Evolutionary conservation across 2,329 filamentous ascomycete species (phyloP).

Genomic region (Mollisiaceae sp.): DNA sequence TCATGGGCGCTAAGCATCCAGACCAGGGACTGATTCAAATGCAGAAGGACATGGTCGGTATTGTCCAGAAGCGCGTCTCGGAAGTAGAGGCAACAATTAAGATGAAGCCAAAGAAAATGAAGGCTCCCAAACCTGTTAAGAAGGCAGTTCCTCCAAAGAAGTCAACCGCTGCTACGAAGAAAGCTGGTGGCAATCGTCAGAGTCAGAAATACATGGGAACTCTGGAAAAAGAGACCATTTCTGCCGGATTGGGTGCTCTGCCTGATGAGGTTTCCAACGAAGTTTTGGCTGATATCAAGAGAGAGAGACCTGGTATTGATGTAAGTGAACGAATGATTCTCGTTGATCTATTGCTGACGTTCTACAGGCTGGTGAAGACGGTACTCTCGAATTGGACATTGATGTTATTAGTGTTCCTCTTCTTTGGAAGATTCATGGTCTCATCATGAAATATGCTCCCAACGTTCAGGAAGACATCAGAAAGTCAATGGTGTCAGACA

Average conservation of each 20-base stretch:
- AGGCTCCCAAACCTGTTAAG: constrained; percentile 51
- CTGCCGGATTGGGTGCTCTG: constrained; percentile 81
- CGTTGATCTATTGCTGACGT: constrained; percentile 30
- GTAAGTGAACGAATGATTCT: constrained; percentile 43
- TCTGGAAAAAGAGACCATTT: constrained; percentile 90
- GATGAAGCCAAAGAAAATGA: constrained; percentile 61
- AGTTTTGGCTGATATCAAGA: constrained; percentile 89
- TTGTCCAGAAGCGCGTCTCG: constrained; percentile 65
- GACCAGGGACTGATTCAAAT: constrained; percentile 52
- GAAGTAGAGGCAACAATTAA: constrained; percentile 49
- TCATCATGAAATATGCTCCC: constrained; percentile 57
- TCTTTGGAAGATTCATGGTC: constrained; percentile 57
- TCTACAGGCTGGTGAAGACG: constrained; percentile 51
- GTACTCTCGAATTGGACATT: constrained; percentile 64
- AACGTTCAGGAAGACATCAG: constrained; percentile 47
- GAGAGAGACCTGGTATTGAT: constrained; percentile 76
- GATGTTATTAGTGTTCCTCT: constrained; percentile 61
- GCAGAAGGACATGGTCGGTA: constrained; percentile 60
- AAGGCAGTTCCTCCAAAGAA: constrained; percentile 29
- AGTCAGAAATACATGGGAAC: constrained; percentile 66
- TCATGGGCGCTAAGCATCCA: constrained; percentile 56
- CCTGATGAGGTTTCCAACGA: constrained; percentile 77
- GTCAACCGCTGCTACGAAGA: constrained; percentile 48
- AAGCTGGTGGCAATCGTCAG: constrained; percentile 28
- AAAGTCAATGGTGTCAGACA: constrained; percentile 37